Conservation (phyloP, 805 yeast species). For the Cyberlindnera mrakii region DNA sequence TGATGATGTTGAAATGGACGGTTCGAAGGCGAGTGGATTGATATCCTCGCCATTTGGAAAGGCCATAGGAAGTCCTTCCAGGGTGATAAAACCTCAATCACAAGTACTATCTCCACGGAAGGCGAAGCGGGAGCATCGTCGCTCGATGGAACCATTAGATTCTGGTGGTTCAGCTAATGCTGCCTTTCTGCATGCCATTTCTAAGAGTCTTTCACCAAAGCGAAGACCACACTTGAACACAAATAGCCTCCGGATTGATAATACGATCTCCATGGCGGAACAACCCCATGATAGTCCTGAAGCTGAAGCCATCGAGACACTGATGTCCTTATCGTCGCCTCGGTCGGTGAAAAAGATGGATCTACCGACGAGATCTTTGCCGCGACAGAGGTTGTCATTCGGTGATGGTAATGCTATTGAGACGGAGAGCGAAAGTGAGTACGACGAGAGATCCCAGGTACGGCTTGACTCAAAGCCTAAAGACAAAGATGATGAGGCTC, state of each 20-base stretch:
- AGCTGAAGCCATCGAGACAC: constrained; percentile 35
- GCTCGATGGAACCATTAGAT: constrained; percentile 15
- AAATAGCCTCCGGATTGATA: neutral
- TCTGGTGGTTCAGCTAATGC: constrained; percentile 31
- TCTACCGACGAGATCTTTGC: constrained; percentile 5
- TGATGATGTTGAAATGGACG: constrained; percentile 4
- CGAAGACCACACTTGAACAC: constrained; percentile 5
- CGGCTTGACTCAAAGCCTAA: constrained; percentile 5
- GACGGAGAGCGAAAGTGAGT: constrained; percentile 15
- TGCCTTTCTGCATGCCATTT: constrained; percentile 34
- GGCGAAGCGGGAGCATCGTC: constrained; percentile 9
- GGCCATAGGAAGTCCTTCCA: constrained; percentile 4
- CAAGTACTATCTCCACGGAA: constrained; percentile 5
- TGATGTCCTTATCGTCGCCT: constrained; percentile 32
- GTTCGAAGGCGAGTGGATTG: neutral
- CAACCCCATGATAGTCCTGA: constrained; percentile 23
- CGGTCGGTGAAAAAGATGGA: constrained; percentile 6
- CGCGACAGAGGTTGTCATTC: constrained; percentile 20
- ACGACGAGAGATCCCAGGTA: too few relatives aligned
- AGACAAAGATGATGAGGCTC: constrained; percentile 10
- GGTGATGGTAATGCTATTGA: constrained; percentile 14
- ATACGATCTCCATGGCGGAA: constrained; percentile 2
- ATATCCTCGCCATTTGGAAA: constrained; percentile 5
- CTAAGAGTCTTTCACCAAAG: constrained; percentile 27
- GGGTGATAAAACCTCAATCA: constrained; percentile 8